Evolutionary conservation across 371 early-diverging fungal species (phyloP).

Genomic region (Mucor ambiguus): DNA sequence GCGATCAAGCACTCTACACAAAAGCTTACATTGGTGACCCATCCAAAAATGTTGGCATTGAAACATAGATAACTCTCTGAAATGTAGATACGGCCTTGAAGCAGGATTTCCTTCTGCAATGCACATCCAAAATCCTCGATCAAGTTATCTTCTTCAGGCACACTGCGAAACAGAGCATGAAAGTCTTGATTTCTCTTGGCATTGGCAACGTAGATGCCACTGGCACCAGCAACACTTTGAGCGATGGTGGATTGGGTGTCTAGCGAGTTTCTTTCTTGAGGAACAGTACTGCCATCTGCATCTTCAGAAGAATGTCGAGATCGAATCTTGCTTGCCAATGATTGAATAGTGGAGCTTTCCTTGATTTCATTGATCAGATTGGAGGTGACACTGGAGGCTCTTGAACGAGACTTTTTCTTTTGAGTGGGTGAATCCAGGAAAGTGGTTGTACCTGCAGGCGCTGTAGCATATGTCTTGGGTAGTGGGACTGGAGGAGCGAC

Average conservation of each 20-base stretch:
- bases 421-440: neutral
- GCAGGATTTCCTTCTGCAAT: slow-evolving; percentile 89
- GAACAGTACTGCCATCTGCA: neutral
- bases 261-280: neutral
- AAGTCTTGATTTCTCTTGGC: slow-evolving; percentile 55
- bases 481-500: neutral
- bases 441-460: neutral
- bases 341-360: slow-evolving; percentile 23
- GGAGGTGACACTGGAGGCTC: slow-evolving; percentile 31
- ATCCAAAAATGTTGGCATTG: slow-evolving; percentile 95
- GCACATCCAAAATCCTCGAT: slow-evolving; percentile 86
- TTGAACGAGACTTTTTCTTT: slow-evolving; percentile 27
- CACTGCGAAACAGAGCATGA: slow-evolving; percentile 56
- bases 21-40: slow-evolving; percentile 81
- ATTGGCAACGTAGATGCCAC: slow-evolving; percentile 23
- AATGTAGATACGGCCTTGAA: slow-evolving; percentile 91
- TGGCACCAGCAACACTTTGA: slow-evolving; percentile 3
- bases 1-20: neutral
- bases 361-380: slow-evolving; percentile 25
- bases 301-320: slow-evolving; percentile 10
- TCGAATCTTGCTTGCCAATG: slow-evolving; percentile 21
- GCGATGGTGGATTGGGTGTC: neutral
- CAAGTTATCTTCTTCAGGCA: slow-evolving; percentile 57
- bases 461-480: slow-evolving; percentile 3
- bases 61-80: slow-evolving; percentile 89